Conservation (phyloP, 345 rosid species). For the Brassica cretica region DNA sequence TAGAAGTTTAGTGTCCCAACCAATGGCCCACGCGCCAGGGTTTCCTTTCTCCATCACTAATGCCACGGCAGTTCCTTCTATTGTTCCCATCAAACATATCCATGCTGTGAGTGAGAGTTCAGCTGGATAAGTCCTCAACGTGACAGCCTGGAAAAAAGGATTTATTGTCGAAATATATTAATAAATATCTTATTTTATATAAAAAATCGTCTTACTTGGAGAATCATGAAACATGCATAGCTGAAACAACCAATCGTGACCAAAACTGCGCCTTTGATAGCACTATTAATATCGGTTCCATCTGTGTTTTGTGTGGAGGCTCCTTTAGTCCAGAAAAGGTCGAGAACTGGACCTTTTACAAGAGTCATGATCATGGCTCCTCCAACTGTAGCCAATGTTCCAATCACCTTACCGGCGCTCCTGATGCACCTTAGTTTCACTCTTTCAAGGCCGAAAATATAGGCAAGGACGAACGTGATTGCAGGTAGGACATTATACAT, state of each 20-base stretch:
- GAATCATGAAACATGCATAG: conserved; percentile 74
- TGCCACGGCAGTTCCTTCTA: conserved; percentile 57
- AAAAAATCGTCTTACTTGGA: conserved; percentile 48
- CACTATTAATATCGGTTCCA: conserved; percentile 47
- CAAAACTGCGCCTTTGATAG: conserved; percentile 65
- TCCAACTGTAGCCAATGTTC: conserved; percentile 73
- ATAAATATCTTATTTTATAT: neutral
- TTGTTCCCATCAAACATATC: conserved; percentile 78
- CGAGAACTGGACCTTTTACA: conserved; percentile 61
- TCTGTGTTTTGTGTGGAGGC: conserved; percentile 36
- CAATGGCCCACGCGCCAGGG: conserved; percentile 53
- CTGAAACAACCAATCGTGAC: conserved; percentile 68
- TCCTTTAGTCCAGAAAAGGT: conserved; percentile 59
- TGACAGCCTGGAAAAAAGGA: conserved; percentile 48
- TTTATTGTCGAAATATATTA: neutral
- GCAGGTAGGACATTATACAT: conserved; percentile 86
- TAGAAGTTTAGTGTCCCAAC: conserved; percentile 72
- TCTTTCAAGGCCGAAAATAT: conserved; percentile 67
- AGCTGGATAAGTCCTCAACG: conserved; percentile 61
- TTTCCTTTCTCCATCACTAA: conserved; percentile 74
- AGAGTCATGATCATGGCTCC: conserved; percentile 96
- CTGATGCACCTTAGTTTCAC: conserved; percentile 51
- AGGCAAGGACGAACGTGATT: conserved; percentile 75
- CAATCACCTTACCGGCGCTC: conserved; percentile 67
- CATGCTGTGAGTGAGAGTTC: conserved; percentile 85